Percentiles rank a stretch among this genome's conserved stretches.
Conservation (phyloP, 345 rosid genomes). For the Dimocarpus longan region DNA sequence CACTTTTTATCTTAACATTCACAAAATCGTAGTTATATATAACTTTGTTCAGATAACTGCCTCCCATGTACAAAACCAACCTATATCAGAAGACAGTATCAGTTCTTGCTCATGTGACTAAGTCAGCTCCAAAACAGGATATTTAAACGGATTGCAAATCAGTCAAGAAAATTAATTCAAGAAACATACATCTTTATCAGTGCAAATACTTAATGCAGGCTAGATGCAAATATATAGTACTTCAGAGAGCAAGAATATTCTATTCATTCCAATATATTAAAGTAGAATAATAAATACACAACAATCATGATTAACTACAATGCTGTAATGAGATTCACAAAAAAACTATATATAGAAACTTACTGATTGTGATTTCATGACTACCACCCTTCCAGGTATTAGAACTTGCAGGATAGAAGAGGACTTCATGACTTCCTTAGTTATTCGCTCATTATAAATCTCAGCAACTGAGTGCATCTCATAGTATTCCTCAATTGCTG, state of each 20-base stretch:
- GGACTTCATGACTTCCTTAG: slow-evolving; percentile 71
- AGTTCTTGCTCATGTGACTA: background rate
- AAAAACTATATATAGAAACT: slow-evolving; percentile 34
- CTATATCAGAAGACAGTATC: background rate
- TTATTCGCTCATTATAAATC: slow-evolving; percentile 45
- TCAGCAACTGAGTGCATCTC: slow-evolving; percentile 68
- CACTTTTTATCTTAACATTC: slow-evolving; percentile 5
- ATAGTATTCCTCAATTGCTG: slow-evolving; percentile 88
- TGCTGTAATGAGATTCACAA: slow-evolving; percentile 15
- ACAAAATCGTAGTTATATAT: background rate
- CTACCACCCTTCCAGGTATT: slow-evolving; percentile 75
- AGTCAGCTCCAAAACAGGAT: background rate
- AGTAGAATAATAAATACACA: no score
- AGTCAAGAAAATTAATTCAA: slow-evolving; percentile 10
- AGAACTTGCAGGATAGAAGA: slow-evolving; percentile 46
- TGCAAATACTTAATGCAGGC: background rate
- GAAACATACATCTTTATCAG: slow-evolving; percentile 12
- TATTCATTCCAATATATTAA: no score
- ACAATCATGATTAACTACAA: background rate
- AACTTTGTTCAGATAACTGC: background rate
- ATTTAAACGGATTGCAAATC: background rate
- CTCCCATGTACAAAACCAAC: slow-evolving; percentile 5
- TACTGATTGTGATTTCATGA: slow-evolving; percentile 80
- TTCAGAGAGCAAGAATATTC: no score
- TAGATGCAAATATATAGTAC: no score